Percentiles rank a stretch among this genome's conserved stretches.
Evolutionary conservation across 2,329 filamentous ascomycete genomes (phyloP).

Genomic region (Neonectria faginata): DNA sequence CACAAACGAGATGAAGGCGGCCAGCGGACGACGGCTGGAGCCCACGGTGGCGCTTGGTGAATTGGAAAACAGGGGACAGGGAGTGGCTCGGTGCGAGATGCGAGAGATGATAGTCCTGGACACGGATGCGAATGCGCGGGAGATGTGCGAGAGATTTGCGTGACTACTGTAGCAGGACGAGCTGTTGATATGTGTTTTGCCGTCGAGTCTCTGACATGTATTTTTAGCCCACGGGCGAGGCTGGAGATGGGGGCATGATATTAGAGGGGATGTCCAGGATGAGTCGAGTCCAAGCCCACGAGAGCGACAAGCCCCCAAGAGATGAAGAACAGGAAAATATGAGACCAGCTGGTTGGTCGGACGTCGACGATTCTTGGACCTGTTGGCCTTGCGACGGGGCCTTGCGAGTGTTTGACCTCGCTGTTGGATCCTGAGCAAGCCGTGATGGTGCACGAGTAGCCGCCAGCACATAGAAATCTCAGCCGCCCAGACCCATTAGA

Average conservation of each 20-base stretch:
- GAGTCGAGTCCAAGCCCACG: background rate
- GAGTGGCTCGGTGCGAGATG: constrained; percentile 18
- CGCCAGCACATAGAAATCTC: constrained; percentile 17
- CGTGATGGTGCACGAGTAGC: constrained; percentile 15
- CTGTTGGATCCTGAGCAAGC: constrained; percentile 3
- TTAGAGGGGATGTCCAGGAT: constrained; percentile 5
- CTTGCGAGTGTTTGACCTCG: constrained; percentile 11
- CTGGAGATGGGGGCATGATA: constrained; percentile 11
- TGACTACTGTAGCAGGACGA: background rate
- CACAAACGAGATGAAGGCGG: constrained; percentile 36
- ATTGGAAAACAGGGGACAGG: constrained; percentile 16
- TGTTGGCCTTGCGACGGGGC: background rate
- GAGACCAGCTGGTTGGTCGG: constrained; percentile 5
- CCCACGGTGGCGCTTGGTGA: constrained; percentile 29
- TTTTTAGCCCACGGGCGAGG: constrained; percentile 6
- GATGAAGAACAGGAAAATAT: background rate
- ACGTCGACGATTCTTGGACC: background rate
- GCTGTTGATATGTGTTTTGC: constrained; percentile 1
- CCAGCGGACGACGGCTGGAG: constrained; percentile 14
- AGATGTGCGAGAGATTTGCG: constrained; percentile 2
- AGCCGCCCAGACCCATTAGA: constrained; percentile 8
- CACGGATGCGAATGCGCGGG: background rate
- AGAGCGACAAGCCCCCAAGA: background rate
- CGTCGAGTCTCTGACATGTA: background rate
- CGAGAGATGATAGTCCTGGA: background rate